These are phyloP conservation scores for Bolboschoenoplectus hybrid DNA, from an alignment of 202 grass and related monocot genomes.

Conservation along the genomic window DNA sequence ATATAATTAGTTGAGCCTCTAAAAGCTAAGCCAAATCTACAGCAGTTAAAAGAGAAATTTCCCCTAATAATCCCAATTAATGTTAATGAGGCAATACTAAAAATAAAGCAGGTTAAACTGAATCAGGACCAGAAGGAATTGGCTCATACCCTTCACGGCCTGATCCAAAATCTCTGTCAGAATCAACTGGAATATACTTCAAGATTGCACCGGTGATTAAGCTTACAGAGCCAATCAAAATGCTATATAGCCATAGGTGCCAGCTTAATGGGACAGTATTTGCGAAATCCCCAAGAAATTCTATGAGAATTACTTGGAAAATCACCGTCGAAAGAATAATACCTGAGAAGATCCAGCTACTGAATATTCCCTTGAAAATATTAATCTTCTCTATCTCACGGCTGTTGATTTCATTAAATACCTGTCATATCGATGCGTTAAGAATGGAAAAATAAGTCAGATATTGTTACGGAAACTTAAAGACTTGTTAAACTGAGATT, in stretches of 20 bases:
- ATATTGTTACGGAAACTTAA: not conserved
- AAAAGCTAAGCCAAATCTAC: conserved; percentile 18
- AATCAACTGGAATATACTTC: conserved; percentile 66
- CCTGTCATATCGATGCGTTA: conserved; percentile 37
- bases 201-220: conserved; percentile 56
- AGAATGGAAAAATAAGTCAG: not conserved
- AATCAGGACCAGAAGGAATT: conserved; percentile 64
- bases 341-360: conserved; percentile 78
- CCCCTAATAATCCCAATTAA: not conserved
- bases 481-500: not conserved
- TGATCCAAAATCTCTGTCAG: conserved; percentile 12
- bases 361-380: conserved; percentile 75
- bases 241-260: conserved; percentile 65
- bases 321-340: conserved; percentile 58
- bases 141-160: conserved; percentile 57
- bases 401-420: conserved; percentile 99
- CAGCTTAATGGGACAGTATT: conserved; percentile 69
- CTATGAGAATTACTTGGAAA: conserved; percentile 83
- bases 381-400: conserved; percentile 95
- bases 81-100: conserved; percentile 4
- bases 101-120: conserved; percentile 49
- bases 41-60: not conserved
- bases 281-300: conserved; percentile 77
- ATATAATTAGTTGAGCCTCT: conserved; percentile 9
- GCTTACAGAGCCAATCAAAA: conserved; percentile 63